Percentiles rank a stretch among this genome's conserved stretches.
These are phyloP conservation scores for Serendipita sp. DNA, from an alignment of 768 basidiomycete species.

Conservation along the genomic window DNA sequence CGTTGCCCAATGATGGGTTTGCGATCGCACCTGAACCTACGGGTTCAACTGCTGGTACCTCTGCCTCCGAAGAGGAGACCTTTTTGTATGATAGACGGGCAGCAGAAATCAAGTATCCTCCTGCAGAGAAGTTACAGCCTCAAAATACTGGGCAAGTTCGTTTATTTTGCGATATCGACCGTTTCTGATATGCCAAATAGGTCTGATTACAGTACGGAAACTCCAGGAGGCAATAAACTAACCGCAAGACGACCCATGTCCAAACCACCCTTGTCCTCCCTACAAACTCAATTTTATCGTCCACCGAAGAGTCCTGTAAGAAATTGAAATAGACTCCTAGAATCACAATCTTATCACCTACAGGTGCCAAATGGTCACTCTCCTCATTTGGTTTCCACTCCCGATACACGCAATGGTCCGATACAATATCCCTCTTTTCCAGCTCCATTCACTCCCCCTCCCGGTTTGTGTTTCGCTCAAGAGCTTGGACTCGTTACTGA, in stretches of 20 bases:
- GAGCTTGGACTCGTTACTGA: background rate
- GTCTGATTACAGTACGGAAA: background rate
- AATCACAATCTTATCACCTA: background rate
- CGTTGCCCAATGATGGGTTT: slow-evolving; percentile 1
- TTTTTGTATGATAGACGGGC: background rate
- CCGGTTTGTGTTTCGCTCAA: slow-evolving; percentile 8
- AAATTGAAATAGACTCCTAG: background rate
- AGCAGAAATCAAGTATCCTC: slow-evolving; percentile 6
- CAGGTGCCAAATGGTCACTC: background rate
- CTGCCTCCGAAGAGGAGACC: slow-evolving; percentile 4
- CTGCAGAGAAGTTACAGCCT: slow-evolving; percentile 1
- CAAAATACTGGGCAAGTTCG: background rate
- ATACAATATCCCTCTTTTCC: background rate
- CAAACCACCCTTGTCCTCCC: background rate
- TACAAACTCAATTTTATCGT: background rate
- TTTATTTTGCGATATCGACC: background rate
- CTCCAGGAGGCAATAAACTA: background rate
- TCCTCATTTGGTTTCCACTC: background rate
- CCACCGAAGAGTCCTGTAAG: background rate
- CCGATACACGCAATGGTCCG: background rate
- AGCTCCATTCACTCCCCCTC: slow-evolving; percentile 10
- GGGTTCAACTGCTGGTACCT: slow-evolving; percentile 1
- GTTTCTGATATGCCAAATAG: background rate
- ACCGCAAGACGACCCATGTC: background rate
- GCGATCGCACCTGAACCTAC: background rate